Base-by-base conservation (phyloP, 2,329 filamentous ascomycete species). In the Chaetomium globosum region DNA sequence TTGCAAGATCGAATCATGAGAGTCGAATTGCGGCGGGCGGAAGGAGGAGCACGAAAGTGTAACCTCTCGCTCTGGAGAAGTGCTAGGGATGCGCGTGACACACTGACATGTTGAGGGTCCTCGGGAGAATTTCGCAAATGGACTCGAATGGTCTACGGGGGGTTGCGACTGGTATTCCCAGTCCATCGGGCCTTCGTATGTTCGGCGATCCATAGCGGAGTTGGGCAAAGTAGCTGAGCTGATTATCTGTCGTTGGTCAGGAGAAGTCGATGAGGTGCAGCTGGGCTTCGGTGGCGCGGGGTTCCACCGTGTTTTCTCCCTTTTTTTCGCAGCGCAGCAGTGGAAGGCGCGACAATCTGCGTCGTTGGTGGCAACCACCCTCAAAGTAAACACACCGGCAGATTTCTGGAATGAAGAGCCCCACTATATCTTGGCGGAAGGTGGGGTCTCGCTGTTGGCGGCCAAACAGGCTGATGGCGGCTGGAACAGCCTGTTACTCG, bases 101-200 rank as follows among this genome's bases (percentile, higher is more conserved):
- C 51, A 77, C 79, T 69, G 66, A 84, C 83, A 75, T 67, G 77
- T 79, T 58, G 79, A 75, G 56, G 75, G 73, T 51, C 75, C 73
- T 71, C 76, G 80, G 0, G 80, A 79, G 46, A 83, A 80, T 68
- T 86, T 83, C 23, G 82, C 80, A 74, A 88, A 89, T 2, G 87
- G 87, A 68, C 86, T 88, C 10, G 84, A 85, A 21, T 81, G 81
- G 75, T 89, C 87, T 66, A 86, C 75, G 21, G 85, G 85, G 1
- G 82, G 85, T 56, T 78, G 75, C 67, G 80, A 81, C 71, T 88
- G 82, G 74, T 86, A 89, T 73, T 89, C 85, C 84, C 85, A 89
- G 71, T 89, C 87, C 87, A 89, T 89, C 68, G 80, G 85, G 67
- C 84, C 80, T 75, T 88, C 86, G 68, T 80, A 83, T 1, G 82